Conservation (phyloP, 163 green algal genomes). For the Prototheca wickerhamii region DNA sequence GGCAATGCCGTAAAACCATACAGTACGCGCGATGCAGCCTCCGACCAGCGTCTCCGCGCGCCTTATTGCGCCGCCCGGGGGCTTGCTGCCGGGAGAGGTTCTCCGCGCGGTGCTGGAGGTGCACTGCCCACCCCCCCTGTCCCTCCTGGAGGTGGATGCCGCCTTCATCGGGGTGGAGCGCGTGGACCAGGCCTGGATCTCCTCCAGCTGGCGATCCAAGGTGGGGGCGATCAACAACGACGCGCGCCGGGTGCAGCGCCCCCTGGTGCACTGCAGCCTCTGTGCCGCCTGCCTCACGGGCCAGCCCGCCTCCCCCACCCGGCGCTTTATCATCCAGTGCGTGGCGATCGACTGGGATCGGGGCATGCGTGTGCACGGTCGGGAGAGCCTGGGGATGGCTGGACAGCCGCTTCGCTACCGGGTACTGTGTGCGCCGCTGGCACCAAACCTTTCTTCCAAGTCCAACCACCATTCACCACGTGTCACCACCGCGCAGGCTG, state of each 20-base stretch:
- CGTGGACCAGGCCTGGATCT: constrained; percentile 29
- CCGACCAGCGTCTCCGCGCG: background rate
- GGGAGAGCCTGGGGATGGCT: background rate
- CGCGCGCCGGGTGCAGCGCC: constrained; percentile 23
- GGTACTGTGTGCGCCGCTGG: too few species aligned
- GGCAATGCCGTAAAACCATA: too few species aligned
- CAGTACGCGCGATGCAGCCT: too few species aligned
- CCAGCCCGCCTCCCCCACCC: constrained; percentile 4
- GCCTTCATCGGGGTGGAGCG: constrained; percentile 27
- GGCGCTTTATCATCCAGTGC: constrained; percentile 23
- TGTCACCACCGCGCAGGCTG: too few species aligned
- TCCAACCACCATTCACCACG: too few species aligned
- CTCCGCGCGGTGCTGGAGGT: background rate
- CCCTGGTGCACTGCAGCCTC: constrained; percentile 19
- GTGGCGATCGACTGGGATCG: background rate
- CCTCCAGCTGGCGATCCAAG: constrained; percentile 7
- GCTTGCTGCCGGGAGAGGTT: background rate
- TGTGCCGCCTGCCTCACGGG: constrained; percentile 22
- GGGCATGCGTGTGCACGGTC: background rate
- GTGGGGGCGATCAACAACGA: constrained; percentile 17
- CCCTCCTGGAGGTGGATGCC: constrained; percentile 22
- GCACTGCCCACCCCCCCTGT: background rate
- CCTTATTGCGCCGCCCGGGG: background rate
- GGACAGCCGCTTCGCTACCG: too few species aligned
- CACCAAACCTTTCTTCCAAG: too few species aligned